Conservation (phyloP, 2,329 filamentous ascomycete species). For the Diaporthe sp. region DNA sequence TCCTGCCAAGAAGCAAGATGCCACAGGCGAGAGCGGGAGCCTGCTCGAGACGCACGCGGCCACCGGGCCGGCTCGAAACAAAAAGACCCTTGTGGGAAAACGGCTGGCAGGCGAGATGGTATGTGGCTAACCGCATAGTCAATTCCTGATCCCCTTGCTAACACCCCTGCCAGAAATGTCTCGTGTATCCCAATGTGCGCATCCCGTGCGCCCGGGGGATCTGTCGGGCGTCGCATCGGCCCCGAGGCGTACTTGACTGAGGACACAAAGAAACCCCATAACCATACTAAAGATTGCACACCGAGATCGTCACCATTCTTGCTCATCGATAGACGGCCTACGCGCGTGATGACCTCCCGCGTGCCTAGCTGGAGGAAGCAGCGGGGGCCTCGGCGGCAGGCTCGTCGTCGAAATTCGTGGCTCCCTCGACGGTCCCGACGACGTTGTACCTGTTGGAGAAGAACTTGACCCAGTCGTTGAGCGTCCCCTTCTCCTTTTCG, state of each 20-base stretch:
- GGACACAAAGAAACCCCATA: not conserved
- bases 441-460: slow-evolving; percentile 98
- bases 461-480: slow-evolving; percentile 95
- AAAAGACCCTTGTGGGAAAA: not conserved
- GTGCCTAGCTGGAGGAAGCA: slow-evolving; percentile 10
- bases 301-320: not conserved
- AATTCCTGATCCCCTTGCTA: not conserved
- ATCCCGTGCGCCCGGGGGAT: slow-evolving; percentile 2
- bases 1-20: no score
- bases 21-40: not conserved
- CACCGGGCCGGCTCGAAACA: slow-evolving; percentile 28
- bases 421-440: slow-evolving; percentile 76
- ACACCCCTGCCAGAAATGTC: not conserved
- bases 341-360: not conserved
- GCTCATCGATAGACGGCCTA: not conserved
- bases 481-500: slow-evolving; percentile 86
- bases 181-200: slow-evolving; percentile 19
- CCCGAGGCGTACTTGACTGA: not conserved
- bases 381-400: slow-evolving; percentile 21
- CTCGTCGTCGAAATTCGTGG: slow-evolving; percentile 65
- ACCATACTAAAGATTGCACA: not conserved
- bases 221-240: not conserved
- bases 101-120: slow-evolving; percentile 3
- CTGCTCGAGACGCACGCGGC: slow-evolving; percentile 4
- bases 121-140: slow-evolving; percentile 15